Conservation (phyloP, 139 green algal genomes). For the Coccomyxa sp. region DNA sequence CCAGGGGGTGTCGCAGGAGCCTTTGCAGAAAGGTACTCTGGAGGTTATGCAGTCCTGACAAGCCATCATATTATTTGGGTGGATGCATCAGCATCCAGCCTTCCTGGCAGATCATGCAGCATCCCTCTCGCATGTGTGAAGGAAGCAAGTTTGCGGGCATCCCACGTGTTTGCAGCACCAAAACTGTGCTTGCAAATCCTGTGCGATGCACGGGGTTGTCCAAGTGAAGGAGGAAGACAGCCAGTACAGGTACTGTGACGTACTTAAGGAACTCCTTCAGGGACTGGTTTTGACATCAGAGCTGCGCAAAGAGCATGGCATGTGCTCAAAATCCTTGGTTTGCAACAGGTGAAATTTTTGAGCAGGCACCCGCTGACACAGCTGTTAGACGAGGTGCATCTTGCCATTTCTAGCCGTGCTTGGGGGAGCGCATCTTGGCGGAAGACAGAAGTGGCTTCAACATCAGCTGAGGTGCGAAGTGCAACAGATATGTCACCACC, state of each 20-base stretch:
- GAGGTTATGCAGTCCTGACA: constrained; percentile 25
- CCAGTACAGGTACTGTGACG: constrained; percentile 1
- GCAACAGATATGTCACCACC: background rate
- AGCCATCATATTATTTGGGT: constrained; percentile 32
- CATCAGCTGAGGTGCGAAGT: background rate
- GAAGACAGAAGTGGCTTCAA: background rate
- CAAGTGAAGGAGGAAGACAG: constrained; percentile 15
- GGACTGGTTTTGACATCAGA: no score
- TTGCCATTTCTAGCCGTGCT: background rate
- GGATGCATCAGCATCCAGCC: background rate
- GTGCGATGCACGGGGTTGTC: background rate
- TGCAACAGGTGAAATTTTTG: no score
- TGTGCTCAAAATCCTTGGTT: no score
- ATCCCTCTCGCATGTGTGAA: constrained; percentile 24
- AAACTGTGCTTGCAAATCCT: constrained; percentile 18
- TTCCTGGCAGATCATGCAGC: constrained; percentile 12
- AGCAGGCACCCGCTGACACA: no score
- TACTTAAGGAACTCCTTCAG: no score
- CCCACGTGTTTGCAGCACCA: constrained; percentile 11
- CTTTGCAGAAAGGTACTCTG: background rate
- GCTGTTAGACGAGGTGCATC: no score
- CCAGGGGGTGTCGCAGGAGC: background rate
- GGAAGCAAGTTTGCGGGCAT: constrained; percentile 7
- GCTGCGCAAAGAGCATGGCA: no score
- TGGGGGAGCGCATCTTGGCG: constrained; percentile 4